These are phyloP conservation scores for Plasmodium blacklocki DNA, from an alignment of 169 alveolate species.

Conservation along the genomic window DNA sequence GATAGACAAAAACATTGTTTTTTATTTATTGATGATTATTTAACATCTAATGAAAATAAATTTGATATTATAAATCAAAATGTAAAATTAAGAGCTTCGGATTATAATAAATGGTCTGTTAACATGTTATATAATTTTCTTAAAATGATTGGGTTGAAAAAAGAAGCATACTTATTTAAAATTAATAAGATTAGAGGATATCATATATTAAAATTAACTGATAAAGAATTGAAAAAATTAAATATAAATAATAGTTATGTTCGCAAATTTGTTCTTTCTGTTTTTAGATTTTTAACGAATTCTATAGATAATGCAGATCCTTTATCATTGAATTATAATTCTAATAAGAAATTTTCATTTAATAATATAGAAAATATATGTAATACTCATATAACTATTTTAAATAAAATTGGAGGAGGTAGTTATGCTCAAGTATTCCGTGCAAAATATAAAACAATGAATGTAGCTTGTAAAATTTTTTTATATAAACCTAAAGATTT, in stretches of 20 bases:
- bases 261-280: conserved; percentile 75
- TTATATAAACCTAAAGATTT: conserved; percentile 46
- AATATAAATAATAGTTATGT: conserved; percentile 75
- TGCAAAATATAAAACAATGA: conserved; percentile 39
- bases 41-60: conserved; percentile 52
- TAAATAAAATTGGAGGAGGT: conserved; percentile 76
- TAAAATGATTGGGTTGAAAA: conserved; percentile 71
- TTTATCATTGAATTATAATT: conserved; percentile 62
- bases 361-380: conserved; percentile 30
- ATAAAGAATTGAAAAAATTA: conserved; percentile 60
- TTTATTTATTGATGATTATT: conserved; percentile 72
- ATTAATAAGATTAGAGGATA: conserved; percentile 71
- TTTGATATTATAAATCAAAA: conserved; percentile 53
- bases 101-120: conserved; percentile 73
- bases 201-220: conserved; percentile 75
- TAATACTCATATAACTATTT: conserved; percentile 37
- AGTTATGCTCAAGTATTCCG: conserved; percentile 70
- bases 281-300: conserved; percentile 77
- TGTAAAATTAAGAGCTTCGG: conserved; percentile 74
- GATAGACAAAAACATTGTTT: conserved; percentile 75
- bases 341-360: conserved; percentile 35
- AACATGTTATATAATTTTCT: conserved; percentile 71
- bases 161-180: conserved; percentile 71
- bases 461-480: conserved; percentile 78
- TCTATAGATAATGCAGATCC: conserved; percentile 80